These are phyloP conservation scores for Phtheirospermum japonicum DNA, from an alignment of 257 asterid species.

Conservation along the genomic window DNA sequence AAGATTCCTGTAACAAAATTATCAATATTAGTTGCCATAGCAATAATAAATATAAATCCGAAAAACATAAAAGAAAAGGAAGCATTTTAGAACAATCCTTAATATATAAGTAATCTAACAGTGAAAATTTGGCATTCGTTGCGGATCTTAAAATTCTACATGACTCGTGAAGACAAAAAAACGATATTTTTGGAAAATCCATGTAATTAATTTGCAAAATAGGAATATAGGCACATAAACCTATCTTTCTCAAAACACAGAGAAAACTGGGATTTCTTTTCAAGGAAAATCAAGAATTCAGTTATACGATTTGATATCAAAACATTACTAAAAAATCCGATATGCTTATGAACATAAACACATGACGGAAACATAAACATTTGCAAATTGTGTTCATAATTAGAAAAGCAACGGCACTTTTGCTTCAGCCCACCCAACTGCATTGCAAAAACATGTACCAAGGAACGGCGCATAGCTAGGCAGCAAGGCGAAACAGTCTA, in stretches of 20 bases:
- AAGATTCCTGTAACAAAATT: not conserved
- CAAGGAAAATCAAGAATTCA: not conserved
- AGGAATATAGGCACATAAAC: no score
- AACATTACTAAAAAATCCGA: not conserved
- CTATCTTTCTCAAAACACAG: not conserved
- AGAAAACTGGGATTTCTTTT: not conserved
- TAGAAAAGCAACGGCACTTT: not conserved
- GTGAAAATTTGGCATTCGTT: not conserved
- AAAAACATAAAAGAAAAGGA: not conserved
- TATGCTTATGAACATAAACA: not conserved
- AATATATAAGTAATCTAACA: not conserved
- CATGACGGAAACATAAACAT: no score
- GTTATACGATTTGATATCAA: no score
- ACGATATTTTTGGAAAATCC: not conserved
- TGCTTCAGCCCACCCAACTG: not conserved
- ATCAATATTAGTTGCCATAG: no score
- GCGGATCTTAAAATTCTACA: not conserved
- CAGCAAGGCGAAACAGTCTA: no score
- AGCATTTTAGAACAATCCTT: not conserved
- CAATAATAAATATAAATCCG: no score
- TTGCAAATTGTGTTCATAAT: no score
- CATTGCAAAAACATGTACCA: conserved; percentile 4
- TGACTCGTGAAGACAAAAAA: no score
- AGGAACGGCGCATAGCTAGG: not conserved
- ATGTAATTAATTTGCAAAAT: no score